Base-by-base conservation (phyloP, 805 yeast genomes). In the Wickerhamomyces kurtzmanii region DNA sequence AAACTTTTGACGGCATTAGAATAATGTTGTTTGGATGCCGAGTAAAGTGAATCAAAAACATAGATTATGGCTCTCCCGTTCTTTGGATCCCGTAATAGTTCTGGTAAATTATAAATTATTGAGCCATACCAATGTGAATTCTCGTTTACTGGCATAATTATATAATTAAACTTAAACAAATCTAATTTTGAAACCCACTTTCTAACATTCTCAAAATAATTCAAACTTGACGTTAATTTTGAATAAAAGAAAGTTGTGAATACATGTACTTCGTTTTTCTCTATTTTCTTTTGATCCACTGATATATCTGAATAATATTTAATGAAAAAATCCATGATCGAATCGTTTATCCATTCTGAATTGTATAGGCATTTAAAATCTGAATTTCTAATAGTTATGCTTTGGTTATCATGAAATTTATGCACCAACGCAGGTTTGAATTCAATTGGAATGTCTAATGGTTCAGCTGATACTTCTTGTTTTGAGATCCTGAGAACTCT, bases 311-410 rank as follows among this genome's bases (percentile, higher is more conserved):
- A 61, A 37, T 66, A 69, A 45, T 64, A 78, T 32, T 71, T 72
- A 17, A 84, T 61, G 43, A 83, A 86, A 47, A 89, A 89, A 50
- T 85, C 95, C 31, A 91, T 77, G 27, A 91, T 59, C 0, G 80
- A 70, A 45, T 91, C 98, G 55, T 91, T 89, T 27, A 91, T 71
- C 87, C 94, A 89, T 36, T 81, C 83, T 26, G 76, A 75, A 32
- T 79, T 77, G 44, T 76, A 75, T 8, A 89, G 62, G 24, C 96
- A 80, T 36, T 71, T 71, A 49, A 81, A 84, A 47, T 91, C 98
- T 21, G 70, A 63, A 33, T 71, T 67, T 1, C 75, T 63, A 7
- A 89, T 67, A 5, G 67, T 65, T 37, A 81, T 66, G 1, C 55
- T 50, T 22, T 71, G 64, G 5, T 66, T 68, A 39, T 75, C 78